Conservation (phyloP, 164 flowering plant genomes). For the Magnolia sinica region DNA sequence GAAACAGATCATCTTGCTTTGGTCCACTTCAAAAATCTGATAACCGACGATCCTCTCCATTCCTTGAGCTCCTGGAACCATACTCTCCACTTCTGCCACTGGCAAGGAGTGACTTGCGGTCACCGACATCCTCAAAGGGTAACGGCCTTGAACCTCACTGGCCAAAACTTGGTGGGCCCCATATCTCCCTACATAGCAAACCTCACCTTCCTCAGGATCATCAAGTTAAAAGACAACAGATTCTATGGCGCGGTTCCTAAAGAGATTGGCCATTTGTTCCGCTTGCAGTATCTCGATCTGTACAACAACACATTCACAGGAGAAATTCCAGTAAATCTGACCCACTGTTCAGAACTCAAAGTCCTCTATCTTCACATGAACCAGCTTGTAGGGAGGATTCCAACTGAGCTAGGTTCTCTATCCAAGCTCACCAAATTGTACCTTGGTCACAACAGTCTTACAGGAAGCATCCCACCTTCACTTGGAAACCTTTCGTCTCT, state of each 20-base stretch:
- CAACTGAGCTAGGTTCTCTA: not conserved
- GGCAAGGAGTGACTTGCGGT: not conserved
- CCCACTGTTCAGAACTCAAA: conserved; percentile 17
- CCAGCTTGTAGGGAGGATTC: not conserved
- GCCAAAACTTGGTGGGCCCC: conserved; percentile 18
- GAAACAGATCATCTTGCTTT: too few species aligned
- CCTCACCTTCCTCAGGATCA: conserved; percentile 34
- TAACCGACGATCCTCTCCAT: too few species aligned
- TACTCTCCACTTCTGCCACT: too few species aligned
- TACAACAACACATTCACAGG: conserved; percentile 34
- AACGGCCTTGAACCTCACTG: conserved; percentile 11
- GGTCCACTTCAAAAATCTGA: too few species aligned
- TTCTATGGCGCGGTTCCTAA: conserved; percentile 32
- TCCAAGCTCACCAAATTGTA: not conserved
- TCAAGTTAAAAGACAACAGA: conserved; percentile 32
- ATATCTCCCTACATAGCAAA: conserved; percentile 38
- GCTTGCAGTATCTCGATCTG: conserved; percentile 24
- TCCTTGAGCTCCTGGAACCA: too few species aligned
- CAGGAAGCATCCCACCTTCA: conserved; percentile 1
- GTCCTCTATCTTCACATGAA: conserved; percentile 14
- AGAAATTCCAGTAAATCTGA: conserved; percentile 28
- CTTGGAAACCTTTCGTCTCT: conserved; percentile 3
- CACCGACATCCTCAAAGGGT: conserved; percentile 19
- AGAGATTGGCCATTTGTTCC: conserved; percentile 27
- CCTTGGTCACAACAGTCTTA: not conserved